Base-by-base conservation (phyloP, 2,329 filamentous ascomycete species). In the Beauveria caledonica region DNA sequence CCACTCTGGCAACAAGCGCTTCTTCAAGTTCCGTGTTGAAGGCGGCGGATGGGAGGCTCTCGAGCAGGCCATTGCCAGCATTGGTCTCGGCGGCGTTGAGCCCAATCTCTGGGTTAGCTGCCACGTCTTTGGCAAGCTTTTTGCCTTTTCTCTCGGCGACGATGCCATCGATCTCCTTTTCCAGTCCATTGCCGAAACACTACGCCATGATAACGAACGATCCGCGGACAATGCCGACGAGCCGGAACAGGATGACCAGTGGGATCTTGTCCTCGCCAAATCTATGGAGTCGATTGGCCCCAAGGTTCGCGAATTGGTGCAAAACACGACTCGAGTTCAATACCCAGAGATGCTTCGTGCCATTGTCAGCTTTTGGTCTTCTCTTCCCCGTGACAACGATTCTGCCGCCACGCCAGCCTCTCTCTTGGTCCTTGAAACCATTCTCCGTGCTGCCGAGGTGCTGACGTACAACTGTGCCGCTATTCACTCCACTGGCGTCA, bases 1-100 rank as follows among this genome's bases (percentile, higher is more conserved):
- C 50, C 92, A 97, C 72, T 81, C 87, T 51, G 93, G 92, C 21
- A 99, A 97, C 74, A 84, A 87, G 68, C 85, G 89, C 66, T 97
- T 93, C 76, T 97, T 97, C 71, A 83, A 85, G 62, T 86, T 86
- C 65, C 81, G 85, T 65, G 85, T 95, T 33, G 83, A 89, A 62
- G 86, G 84, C 23, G 89, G 87, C 60, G 92, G 93, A 3, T 96
- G 91, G 87, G 80, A 86, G 64, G 83, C 86, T 8, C 72, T 97
- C 59, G 87, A 94, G 68, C 84, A 89, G 69, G 84, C 83, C 6
- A 81, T 92, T 75, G 83, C 82, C 63, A 85, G 84, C 71, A 85
- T 86, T 71, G 84, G 88, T 39, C 74, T 86, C 58, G 80, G 87
- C 58, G 82, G 82, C 64, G 80, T 80, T 60, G 86, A 89, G 64